phyloP scores from a whole-genome alignment of 2,329 filamentous ascomycete species.

The Aspergillus texensis region DNA sequence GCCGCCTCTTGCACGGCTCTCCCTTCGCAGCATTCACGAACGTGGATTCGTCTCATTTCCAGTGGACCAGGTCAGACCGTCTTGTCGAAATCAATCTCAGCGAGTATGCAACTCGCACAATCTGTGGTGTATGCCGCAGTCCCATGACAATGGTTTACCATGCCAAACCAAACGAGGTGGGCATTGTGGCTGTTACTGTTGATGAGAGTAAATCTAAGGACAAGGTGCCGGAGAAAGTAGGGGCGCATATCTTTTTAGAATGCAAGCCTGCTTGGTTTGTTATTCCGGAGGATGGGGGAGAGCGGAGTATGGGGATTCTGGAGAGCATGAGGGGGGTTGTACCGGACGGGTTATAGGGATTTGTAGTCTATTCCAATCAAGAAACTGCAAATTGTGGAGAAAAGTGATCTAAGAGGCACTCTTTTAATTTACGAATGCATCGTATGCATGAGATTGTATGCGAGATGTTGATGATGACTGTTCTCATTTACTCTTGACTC shows the following conservation, averaged over 20 bases:
- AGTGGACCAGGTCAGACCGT: not conserved
- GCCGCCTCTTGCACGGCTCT: constrained; percentile 6
- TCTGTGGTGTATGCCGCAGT: constrained; percentile 3
- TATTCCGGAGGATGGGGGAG: not conserved
- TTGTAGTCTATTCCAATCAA: too few relatives aligned
- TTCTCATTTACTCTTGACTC: too few relatives aligned
- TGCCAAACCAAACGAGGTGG: not conserved
- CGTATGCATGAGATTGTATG: too few relatives aligned
- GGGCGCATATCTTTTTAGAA: not conserved
- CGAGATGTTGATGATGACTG: too few relatives aligned
- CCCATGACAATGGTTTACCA: constrained; percentile 8
- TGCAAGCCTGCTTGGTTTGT: not conserved
- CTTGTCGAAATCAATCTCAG: not conserved
- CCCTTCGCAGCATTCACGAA: constrained; percentile 6
- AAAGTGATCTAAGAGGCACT: too few relatives aligned
- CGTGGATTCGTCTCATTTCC: constrained; percentile 4
- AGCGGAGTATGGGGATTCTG: not conserved
- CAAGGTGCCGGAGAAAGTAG: not conserved
- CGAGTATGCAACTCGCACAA: not conserved
- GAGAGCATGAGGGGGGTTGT: not conserved
- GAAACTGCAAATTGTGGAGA: too few relatives aligned
- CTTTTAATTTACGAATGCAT: too few relatives aligned
- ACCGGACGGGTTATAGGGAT: too few relatives aligned
- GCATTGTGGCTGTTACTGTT: constrained; percentile 7
- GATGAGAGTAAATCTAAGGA: not conserved